Evolutionary conservation across 805 yeast species (phyloP), one percentile per base, ranked within the genome.

Genomic region (Ogataea pini): DNA sequence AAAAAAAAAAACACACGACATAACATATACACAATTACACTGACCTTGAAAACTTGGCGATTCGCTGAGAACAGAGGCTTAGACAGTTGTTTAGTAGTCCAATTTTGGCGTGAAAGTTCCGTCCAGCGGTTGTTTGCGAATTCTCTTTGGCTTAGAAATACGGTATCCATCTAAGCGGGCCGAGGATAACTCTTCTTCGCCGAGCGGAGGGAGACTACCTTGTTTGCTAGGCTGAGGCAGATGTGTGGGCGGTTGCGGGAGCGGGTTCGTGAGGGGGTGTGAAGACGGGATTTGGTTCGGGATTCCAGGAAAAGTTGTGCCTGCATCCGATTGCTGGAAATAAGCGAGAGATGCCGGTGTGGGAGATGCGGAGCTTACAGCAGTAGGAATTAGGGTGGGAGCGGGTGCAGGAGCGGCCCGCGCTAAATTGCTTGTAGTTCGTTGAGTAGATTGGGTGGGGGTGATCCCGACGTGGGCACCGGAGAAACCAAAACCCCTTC

Each of bases 201-300:
- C 40, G 19, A 44, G 49, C 20, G 56, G 57, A 20, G 57, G 55
- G 9, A 54, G 42, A 39, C 48, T 44, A 5, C 57, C 57, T 42
- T 54, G 57, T 8, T 39, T 48, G 10, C 44, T 48, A 19, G 57
- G 54, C 43, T 46, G 51, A 13, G 55, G 57, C 10, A 51, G 37
- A 7, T 28, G 36, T 12, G 43, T 28, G 7, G 44, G 42, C 43
- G 40, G 19, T 10, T 28, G 14, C 13, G 32, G n/a, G n/a, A n/a
- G n/a, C 34, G 34, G 34, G 18, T 14, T 16, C 3, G 5, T 31
- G 17, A 8, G 34, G 5, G n/a, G 14, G 14, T 12, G 31, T 10
- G 31, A 12, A 4, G 20, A 29, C 32, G 45, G 37, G 38, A 31
- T 36, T 39, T 39, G 42, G 13, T 39, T 24, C 41, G 41, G 41